Percentiles rank a stretch among this genome's conserved stretches.
phyloP scores from a whole-genome alignment of 345 rosid genomes.

The Salix exigua region DNA sequence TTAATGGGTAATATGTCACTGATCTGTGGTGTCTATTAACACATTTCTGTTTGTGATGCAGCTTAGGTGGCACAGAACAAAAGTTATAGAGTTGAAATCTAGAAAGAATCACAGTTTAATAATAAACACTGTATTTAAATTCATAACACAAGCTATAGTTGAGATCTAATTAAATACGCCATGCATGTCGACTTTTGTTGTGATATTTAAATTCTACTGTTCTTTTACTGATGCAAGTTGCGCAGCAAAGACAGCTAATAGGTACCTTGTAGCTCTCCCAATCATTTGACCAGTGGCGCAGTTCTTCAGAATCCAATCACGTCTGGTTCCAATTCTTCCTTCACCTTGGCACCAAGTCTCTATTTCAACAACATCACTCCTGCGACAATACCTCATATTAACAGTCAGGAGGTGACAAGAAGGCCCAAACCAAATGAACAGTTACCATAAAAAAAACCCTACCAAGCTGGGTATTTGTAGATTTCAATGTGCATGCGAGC shows the following conservation, averaged over 20 bases:
- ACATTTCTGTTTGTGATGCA: neutral
- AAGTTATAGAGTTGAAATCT: neutral
- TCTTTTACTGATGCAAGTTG: neutral
- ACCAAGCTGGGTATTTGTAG: slow-evolving; percentile 94
- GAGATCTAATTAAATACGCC: neutral
- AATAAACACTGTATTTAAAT: neutral
- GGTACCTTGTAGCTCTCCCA: slow-evolving; percentile 91
- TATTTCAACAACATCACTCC: slow-evolving; percentile 95
- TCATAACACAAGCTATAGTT: neutral
- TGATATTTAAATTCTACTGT: too few species aligned
- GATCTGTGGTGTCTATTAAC: neutral
- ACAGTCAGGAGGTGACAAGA: neutral
- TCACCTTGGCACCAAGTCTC: slow-evolving; percentile 97
- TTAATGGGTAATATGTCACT: neutral
- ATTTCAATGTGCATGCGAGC: slow-evolving; percentile 97
- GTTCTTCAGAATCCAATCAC: slow-evolving; percentile 84
- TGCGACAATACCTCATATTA: slow-evolving; percentile 20
- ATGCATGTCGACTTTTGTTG: too few species aligned
- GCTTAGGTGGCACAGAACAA: neutral
- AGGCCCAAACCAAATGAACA: neutral
- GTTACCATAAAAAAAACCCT: neutral
- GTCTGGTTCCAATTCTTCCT: slow-evolving; percentile 93
- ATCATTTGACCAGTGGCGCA: slow-evolving; percentile 64
- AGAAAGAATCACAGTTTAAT: neutral
- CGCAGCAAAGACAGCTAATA: neutral